These are phyloP conservation scores for Pichia eremophila DNA, from an alignment of 805 yeast species.

Conservation along the genomic window DNA sequence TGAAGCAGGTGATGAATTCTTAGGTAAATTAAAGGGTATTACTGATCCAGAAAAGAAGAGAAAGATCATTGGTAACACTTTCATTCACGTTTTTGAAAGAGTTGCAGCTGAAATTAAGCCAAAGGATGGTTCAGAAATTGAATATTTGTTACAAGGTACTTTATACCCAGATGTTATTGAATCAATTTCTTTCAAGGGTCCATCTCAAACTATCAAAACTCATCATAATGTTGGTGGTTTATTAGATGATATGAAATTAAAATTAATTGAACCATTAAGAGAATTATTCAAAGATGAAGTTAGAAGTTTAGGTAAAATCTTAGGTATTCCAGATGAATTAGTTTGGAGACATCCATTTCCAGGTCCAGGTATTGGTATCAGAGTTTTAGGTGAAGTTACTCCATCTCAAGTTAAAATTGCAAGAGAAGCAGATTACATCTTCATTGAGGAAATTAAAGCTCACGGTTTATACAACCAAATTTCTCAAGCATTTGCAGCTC, in stretches of 20 bases:
- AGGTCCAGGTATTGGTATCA: slow-evolving; percentile 99
- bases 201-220: slow-evolving; percentile 98
- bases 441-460: slow-evolving; percentile 88
- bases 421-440: slow-evolving; percentile 92
- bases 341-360: slow-evolving; percentile 99
- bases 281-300: slow-evolving; percentile 99
- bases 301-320: slow-evolving; percentile 85
- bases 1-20: slow-evolving; percentile 87
- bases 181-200: slow-evolving; percentile 98
- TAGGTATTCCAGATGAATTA: slow-evolving; percentile 92
- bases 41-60: slow-evolving; percentile 99
- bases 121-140: slow-evolving; percentile 80
- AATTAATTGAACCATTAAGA: slow-evolving; percentile 96
- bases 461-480: slow-evolving; percentile 90
- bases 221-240: slow-evolving; percentile 99
- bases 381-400: slow-evolving; percentile 96
- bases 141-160: slow-evolving; percentile 92
- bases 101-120: slow-evolving; percentile 91
- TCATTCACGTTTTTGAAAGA: slow-evolving; percentile 92
- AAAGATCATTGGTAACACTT: slow-evolving; percentile 96
- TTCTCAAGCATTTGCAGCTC: slow-evolving; percentile 95
- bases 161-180: slow-evolving; percentile 97
- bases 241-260: slow-evolving; percentile 95
- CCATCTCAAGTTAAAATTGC: slow-evolving; percentile 91
- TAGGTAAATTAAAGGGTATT: slow-evolving; percentile 79